phyloP scores from a whole-genome alignment of 139 green algal genomes.

The Tetradesmus obliquus region DNA sequence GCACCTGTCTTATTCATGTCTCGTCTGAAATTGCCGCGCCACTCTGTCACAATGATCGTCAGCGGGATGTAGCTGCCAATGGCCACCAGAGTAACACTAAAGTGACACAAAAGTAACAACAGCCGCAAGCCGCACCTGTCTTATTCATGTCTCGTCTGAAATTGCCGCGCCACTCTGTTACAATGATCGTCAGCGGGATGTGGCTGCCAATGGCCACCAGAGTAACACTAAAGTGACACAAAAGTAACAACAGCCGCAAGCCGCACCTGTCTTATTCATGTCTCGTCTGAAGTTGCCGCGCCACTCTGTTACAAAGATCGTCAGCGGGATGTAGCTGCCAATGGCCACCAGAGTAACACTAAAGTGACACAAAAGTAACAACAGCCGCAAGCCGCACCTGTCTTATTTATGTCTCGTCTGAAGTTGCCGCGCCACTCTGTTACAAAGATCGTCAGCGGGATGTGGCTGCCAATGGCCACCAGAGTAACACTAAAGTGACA shows the following conservation, averaged over 20 bases:
- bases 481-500: too few relatives aligned
- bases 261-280: too few relatives aligned
- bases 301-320: slow-evolving; percentile 88
- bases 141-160: slow-evolving; percentile 10
- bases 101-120: too few relatives aligned
- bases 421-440: slow-evolving; percentile 85
- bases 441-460: slow-evolving; percentile 88
- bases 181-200: slow-evolving; percentile 89
- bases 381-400: slow-evolving; percentile 75
- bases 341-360: slow-evolving; percentile 87
- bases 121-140: too few relatives aligned
- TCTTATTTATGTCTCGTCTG: slow-evolving; percentile 12
- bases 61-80: slow-evolving; percentile 88
- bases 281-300: slow-evolving; percentile 60
- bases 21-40: slow-evolving; percentile 62
- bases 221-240: too few relatives aligned
- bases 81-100: too few relatives aligned
- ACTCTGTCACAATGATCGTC: slow-evolving; percentile 88
- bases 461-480: slow-evolving; percentile 84
- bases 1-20: not conserved
- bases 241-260: slow-evolving; percentile 82
- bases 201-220: slow-evolving; percentile 87
- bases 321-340: slow-evolving; percentile 89
- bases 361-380: slow-evolving; percentile 84
- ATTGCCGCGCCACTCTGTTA: slow-evolving; percentile 84